Evolutionary conservation across 2,329 filamentous ascomycete species (phyloP).

Genomic region (Aspergillus persii): DNA sequence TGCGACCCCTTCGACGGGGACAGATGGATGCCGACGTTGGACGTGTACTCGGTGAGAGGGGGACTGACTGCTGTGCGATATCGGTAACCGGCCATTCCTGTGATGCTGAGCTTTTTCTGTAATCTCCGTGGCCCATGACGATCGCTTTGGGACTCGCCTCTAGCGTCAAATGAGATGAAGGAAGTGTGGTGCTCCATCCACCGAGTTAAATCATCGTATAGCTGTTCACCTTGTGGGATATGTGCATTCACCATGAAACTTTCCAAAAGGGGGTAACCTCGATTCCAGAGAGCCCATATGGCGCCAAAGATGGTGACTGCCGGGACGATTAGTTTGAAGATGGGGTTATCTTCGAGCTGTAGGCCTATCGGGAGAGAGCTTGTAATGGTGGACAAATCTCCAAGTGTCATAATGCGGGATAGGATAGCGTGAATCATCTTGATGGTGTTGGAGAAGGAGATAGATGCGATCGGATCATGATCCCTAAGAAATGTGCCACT

Average conservation of each 20-base stretch:
- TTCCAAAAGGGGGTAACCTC: conserved; percentile 6
- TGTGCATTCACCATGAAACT: conserved; percentile 36
- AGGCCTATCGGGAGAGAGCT: background rate
- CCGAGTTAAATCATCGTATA: conserved; percentile 58
- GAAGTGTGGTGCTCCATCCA: conserved; percentile 48
- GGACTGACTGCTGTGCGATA: too few species aligned
- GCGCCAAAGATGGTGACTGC: background rate
- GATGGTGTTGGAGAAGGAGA: background rate
- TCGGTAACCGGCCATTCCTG: too few species aligned
- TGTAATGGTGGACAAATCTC: background rate
- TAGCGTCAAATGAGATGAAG: conserved; percentile 48
- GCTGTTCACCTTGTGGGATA: conserved; percentile 45
- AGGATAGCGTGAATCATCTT: background rate
- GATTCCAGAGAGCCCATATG: background rate
- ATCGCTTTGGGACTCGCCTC: conserved; percentile 43
- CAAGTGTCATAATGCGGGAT: background rate
- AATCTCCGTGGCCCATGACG: background rate
- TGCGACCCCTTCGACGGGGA: conserved; percentile 19
- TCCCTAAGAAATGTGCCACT: background rate
- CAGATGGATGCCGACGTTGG: conserved; percentile 22
- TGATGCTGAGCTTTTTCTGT: background rate
- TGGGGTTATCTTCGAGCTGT: background rate
- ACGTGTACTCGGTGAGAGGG: too few species aligned
- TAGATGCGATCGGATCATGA: too few species aligned
- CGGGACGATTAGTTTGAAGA: background rate